Conservation (phyloP, 2,329 filamentous ascomycete species). For the Penicillium capsulatum region DNA sequence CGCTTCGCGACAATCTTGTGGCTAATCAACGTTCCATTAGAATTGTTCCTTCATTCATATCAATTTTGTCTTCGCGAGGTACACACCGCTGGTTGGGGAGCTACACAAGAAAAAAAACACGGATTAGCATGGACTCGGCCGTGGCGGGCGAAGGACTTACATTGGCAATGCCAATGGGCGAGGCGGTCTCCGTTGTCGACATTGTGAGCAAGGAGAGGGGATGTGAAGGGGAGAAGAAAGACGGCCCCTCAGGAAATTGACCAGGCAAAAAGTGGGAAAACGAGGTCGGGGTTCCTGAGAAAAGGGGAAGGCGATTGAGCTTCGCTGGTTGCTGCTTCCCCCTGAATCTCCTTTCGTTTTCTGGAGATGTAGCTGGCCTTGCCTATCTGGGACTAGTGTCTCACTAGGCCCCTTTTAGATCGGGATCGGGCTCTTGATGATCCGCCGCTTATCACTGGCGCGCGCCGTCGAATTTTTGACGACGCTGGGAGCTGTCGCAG, state of each 20-base stretch:
- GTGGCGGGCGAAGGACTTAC: slow-evolving; percentile 46
- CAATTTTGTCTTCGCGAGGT: slow-evolving; percentile 39
- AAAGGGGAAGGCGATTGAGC: slow-evolving; percentile 20
- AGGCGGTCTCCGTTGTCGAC: slow-evolving; percentile 57
- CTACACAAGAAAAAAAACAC: slow-evolving; percentile 37
- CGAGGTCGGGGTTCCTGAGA: slow-evolving; percentile 7
- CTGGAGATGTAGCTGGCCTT: slow-evolving; percentile 28
- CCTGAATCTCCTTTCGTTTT: slow-evolving; percentile 30
- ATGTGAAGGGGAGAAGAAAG: slow-evolving; percentile 19
- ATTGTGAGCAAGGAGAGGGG: slow-evolving; percentile 40
- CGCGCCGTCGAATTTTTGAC: slow-evolving; percentile 22
- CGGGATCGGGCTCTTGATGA: slow-evolving; percentile 19
- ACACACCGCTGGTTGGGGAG: slow-evolving; percentile 65
- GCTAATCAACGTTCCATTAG: slow-evolving; percentile 40
- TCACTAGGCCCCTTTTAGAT: slow-evolving; percentile 9
- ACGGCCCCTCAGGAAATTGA: slow-evolving; percentile 11
- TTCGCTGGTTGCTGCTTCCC: slow-evolving; percentile 21
- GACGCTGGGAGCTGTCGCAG: slow-evolving; percentile 22
- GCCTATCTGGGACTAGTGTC: slow-evolving; percentile 22
- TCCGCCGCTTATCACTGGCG: slow-evolving; percentile 23
- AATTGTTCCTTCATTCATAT: slow-evolving; percentile 9
- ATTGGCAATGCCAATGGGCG: slow-evolving; percentile 71
- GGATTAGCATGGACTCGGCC: slow-evolving; percentile 10
- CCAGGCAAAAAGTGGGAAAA: slow-evolving; percentile 8
- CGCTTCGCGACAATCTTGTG: slow-evolving; percentile 74